Evolutionary conservation across 2,329 filamentous ascomycete species (phyloP).

Genomic region (Fusarium praegraminearum): DNA sequence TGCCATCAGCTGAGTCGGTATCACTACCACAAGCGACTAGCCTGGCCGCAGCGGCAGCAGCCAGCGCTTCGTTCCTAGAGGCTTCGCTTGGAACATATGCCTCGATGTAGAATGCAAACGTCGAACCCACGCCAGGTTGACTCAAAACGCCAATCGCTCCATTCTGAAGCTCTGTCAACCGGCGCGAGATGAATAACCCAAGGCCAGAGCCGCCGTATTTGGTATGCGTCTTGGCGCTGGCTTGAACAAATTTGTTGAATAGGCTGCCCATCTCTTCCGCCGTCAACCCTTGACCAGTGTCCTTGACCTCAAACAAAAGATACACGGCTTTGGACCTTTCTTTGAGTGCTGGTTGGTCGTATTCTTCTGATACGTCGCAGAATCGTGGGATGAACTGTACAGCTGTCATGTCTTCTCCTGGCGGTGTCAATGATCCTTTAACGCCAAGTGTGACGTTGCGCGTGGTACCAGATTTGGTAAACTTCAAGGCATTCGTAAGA

Average conservation of each 20-base stretch:
- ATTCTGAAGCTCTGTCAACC: slow-evolving; percentile 83
- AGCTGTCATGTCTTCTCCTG: slow-evolving; percentile 55
- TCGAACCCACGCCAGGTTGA: slow-evolving; percentile 76
- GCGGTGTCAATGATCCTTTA: slow-evolving; percentile 57
- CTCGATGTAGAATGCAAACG: slow-evolving; percentile 80
- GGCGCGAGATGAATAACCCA: slow-evolving; percentile 81
- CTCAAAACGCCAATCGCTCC: slow-evolving; percentile 82
- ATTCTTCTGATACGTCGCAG: slow-evolving; percentile 57
- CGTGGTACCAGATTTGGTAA: slow-evolving; percentile 73
- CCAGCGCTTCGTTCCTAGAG: slow-evolving; percentile 57
- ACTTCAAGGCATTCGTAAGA: slow-evolving; percentile 85
- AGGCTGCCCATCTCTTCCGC: slow-evolving; percentile 78
- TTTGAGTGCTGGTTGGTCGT: slow-evolving; percentile 51
- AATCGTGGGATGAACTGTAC: slow-evolving; percentile 74
- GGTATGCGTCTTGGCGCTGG: slow-evolving; percentile 79
- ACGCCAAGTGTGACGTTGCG: slow-evolving; percentile 66
- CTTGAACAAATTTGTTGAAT: slow-evolving; percentile 84
- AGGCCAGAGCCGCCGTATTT: slow-evolving; percentile 84
- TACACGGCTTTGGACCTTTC: slow-evolving; percentile 64
- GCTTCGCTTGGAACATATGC: slow-evolving; percentile 60
- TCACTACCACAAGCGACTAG: slow-evolving; percentile 46
- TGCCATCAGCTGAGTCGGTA: slow-evolving; percentile 31
- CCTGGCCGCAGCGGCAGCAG: slow-evolving; percentile 52
- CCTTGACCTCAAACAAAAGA: slow-evolving; percentile 79
- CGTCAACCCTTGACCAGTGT: slow-evolving; percentile 80